Evolutionary conservation across 495 filamentous ascomycete species (phyloP).

Genomic region (Hyaloscypha variabilis): DNA sequence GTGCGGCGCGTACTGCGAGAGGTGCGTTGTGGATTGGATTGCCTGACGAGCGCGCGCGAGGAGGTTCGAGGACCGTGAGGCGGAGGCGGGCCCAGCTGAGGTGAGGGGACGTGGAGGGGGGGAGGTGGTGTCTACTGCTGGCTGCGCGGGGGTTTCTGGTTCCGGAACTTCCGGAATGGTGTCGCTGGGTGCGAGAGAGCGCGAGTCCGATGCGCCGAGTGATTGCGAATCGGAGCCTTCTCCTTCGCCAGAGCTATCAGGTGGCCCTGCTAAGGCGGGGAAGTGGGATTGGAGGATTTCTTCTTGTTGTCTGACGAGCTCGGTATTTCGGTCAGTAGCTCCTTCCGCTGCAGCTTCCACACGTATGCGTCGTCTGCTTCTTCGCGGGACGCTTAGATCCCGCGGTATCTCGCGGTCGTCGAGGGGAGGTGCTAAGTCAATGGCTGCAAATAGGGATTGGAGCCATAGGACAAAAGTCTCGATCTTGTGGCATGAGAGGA

Average conservation of each 20-base stretch:
- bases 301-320: conserved; percentile 30
- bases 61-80: not conserved
- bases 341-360: not conserved
- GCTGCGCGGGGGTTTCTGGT: not conserved
- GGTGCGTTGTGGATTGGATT: conserved; percentile 17
- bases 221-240: too few relatives aligned
- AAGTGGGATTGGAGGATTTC: conserved; percentile 32
- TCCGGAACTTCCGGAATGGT: not conserved
- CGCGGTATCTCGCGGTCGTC: conserved; percentile 43
- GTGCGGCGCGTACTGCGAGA: conserved; percentile 10
- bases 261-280: conserved; percentile 21
- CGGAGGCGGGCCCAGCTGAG: not conserved
- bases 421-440: conserved; percentile 54
- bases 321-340: conserved; percentile 11
- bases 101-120: not conserved
- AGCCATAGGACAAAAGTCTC: conserved; percentile 59
- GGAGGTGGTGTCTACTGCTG: not conserved
- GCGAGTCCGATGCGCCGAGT: too few relatives aligned
- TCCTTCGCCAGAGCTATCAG: not conserved
- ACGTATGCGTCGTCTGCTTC: conserved; percentile 4
- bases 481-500: conserved; percentile 56
- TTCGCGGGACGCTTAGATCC: conserved; percentile 27
- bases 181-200: not conserved
- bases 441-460: conserved; percentile 51
- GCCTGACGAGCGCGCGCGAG: conserved; percentile 24